These are phyloP conservation scores for Telopea speciosissima DNA, from an alignment of 177 flowering plant species.

Conservation along the genomic window DNA sequence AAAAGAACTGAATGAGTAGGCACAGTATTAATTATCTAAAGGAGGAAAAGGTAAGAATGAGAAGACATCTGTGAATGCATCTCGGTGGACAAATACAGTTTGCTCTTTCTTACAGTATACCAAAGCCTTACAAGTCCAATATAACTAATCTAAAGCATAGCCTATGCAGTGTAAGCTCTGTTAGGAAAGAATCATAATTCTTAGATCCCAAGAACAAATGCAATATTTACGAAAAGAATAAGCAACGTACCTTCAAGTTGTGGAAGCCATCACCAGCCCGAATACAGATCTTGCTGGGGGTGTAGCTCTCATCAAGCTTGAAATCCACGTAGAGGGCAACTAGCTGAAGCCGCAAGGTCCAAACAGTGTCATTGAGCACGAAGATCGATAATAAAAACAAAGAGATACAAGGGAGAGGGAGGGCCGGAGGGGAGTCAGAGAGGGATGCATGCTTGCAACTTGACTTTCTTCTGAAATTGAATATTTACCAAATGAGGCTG, in stretches of 20 bases:
- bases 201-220: too few species aligned
- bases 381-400: not conserved
- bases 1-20: not conserved
- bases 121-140: too few species aligned
- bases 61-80: too few species aligned
- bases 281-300: constrained; percentile 82
- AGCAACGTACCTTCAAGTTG: constrained; percentile 68
- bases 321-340: constrained; percentile 85
- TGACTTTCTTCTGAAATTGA: constrained; percentile 93
- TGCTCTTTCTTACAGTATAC: too few species aligned
- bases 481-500: constrained; percentile 90
- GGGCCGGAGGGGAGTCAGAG: too few species aligned
- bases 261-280: constrained; percentile 97
- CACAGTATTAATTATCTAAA: not conserved
- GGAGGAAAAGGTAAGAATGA: too few species aligned
- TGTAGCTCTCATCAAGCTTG: constrained; percentile 97
- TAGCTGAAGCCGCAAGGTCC: constrained; percentile 28
- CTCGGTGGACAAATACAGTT: too few species aligned
- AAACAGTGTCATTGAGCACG: not conserved
- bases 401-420: not conserved
- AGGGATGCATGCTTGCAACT: constrained; percentile 46
- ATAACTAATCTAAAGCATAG: too few species aligned
- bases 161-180: too few species aligned
- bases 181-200: too few species aligned
- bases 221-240: too few species aligned